phyloP scores from a whole-genome alignment of 2,329 filamentous ascomycete species.

The Endothia cerciana region DNA sequence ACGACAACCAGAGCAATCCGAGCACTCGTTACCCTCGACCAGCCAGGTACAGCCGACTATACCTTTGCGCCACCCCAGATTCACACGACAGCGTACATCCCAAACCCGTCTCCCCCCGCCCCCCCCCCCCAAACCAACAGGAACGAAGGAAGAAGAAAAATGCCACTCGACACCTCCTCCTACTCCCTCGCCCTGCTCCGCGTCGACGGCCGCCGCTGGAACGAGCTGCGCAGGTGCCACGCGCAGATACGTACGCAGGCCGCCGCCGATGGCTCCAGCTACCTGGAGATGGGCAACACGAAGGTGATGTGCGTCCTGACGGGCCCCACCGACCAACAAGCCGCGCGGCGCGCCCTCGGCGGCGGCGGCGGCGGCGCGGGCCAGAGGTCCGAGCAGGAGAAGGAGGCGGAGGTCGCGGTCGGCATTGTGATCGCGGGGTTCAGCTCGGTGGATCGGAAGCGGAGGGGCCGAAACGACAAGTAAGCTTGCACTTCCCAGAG shows the following conservation, averaged over 20 bases:
- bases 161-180: conserved; percentile 94
- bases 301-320: conserved; percentile 93
- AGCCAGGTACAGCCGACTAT: neutral
- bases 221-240: conserved; percentile 87
- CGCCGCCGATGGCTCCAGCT: conserved; percentile 88
- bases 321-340: conserved; percentile 72
- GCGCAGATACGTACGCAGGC: conserved; percentile 92
- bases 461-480: conserved; percentile 77
- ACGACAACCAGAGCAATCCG: neutral
- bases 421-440: conserved; percentile 88
- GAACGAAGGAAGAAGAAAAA: conserved; percentile 42
- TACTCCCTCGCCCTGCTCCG: conserved; percentile 85
- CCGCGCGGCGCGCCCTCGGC: conserved; percentile 46
- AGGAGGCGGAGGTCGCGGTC: conserved; percentile 73
- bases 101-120: too few species aligned
- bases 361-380: conserved; percentile 44
- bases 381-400: conserved; percentile 37
- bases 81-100: too few species aligned
- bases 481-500: conserved; percentile 45
- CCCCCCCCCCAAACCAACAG: too few species aligned
- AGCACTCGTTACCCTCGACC: neutral
- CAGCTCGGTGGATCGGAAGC: conserved; percentile 82
- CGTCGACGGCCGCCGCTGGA: conserved; percentile 89
- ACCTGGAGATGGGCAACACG: conserved; percentile 96
- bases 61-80: neutral